Base-by-base conservation (phyloP, 495 filamentous ascomycete species). In the Neurospora sublineolata region DNA sequence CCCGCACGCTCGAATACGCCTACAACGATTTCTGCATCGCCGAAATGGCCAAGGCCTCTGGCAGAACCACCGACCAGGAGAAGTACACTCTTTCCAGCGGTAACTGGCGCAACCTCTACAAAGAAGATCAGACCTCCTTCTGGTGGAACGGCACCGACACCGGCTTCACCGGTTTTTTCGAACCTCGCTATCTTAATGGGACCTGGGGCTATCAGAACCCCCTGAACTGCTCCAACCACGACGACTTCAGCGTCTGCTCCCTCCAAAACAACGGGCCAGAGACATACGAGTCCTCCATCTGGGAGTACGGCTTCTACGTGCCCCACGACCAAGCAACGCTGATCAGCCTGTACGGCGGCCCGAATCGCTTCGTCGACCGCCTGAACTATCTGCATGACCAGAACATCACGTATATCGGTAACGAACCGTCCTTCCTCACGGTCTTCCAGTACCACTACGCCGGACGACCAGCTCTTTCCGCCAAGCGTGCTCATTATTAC, bases 21-120 rank as follows among this genome's bases (percentile, higher is more conserved):
- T 93, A 93, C 77, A 89, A 93, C 73, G 91, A 94, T 78, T 94
- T 91, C 75, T 88, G 86, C 71, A 91, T 93, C 71, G 81, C 90
- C 1, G 84, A 89, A 71, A 86, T 93, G 76, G 89, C 87, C 3
- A 79, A 84, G 23, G 80, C 79, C 0, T 79, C 91, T 60, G 87
- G 85, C 3, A 85, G 88, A 37, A 72, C 79, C 0, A 75, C 71
- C 9, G 89, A 91, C 71, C 81, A 82, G 18, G 84, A 88, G 46
- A 92, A 90, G 77, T 92, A 92, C 72, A 79, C 85, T 5, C 76
- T 79, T 23, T 86, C 89, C 1, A 88, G 88, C 70, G 81, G 78
- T 4, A 91, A 92, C 76, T 93, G 91, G 91, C 76, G 84, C 71
- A 90, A 91, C 69, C 79, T 93, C 60, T 93, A 86, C 84, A 90